Conservation (phyloP, 2,329 filamentous ascomycete genomes). For the Fusarium nisikadoi region DNA sequence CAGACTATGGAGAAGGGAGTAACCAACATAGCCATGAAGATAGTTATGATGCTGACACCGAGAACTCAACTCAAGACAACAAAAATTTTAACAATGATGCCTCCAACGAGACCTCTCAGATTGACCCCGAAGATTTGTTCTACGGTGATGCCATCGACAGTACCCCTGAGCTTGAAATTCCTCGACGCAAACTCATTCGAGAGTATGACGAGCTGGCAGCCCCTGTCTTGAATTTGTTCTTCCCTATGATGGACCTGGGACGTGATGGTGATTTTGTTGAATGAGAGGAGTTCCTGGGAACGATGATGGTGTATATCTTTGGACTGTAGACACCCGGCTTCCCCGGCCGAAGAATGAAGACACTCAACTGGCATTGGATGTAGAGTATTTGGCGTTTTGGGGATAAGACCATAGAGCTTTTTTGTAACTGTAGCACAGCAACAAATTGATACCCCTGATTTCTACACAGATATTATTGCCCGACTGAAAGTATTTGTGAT, state of each 20-base stretch:
- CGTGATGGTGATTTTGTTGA: slow-evolving; percentile 5
- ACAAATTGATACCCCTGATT: not conserved
- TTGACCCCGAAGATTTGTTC: slow-evolving; percentile 11
- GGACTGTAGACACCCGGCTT: not conserved
- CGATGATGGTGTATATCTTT: no score
- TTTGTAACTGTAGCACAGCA: not conserved
- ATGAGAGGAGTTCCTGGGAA: not conserved
- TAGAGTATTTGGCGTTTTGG: not conserved
- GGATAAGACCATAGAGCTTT: not conserved
- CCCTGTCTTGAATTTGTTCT: slow-evolving; percentile 1
- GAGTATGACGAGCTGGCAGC: not conserved
- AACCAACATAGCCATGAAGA: not conserved
- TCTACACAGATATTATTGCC: not conserved
- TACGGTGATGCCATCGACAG: not conserved
- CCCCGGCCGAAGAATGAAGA: not conserved
- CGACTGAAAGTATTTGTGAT: no score
- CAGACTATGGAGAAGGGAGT: not conserved
- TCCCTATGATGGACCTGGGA: not conserved
- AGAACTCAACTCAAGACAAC: not conserved
- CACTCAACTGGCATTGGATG: not conserved
- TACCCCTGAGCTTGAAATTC: no score
- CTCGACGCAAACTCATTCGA: not conserved
- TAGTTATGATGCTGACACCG: not conserved
- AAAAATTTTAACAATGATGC: not conserved
- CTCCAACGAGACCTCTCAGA: not conserved